These are phyloP conservation scores for Podosphaera xanthii DNA, from an alignment of 2,329 filamentous ascomycete genomes.

Conservation along the genomic window DNA sequence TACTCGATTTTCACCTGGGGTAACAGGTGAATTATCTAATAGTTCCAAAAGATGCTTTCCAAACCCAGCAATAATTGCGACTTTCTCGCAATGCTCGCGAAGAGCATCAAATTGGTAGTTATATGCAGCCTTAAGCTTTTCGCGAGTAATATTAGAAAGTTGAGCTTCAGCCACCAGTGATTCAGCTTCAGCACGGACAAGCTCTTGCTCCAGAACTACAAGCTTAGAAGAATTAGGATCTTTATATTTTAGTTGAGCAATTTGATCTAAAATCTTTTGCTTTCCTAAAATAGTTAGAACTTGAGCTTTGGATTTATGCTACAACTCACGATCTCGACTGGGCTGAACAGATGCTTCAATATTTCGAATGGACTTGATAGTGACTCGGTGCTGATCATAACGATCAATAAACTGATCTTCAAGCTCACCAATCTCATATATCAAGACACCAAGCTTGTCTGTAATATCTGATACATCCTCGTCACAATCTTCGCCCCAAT, in stretches of 20 bases:
- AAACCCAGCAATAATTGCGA: slow-evolving; percentile 91
- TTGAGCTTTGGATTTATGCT: neutral
- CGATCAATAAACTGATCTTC: slow-evolving; percentile 95
- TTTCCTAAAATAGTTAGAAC: slow-evolving; percentile 39
- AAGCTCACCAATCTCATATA: slow-evolving; percentile 83
- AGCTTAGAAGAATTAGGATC: slow-evolving; percentile 96
- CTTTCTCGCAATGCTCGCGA: slow-evolving; percentile 92
- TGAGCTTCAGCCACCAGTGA: slow-evolving; percentile 97
- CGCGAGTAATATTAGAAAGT: slow-evolving; percentile 95
- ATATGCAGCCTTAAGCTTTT: slow-evolving; percentile 97
- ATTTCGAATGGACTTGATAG: slow-evolving; percentile 97
- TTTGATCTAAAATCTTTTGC: slow-evolving; percentile 97
- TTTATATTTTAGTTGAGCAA: slow-evolving; percentile 98
- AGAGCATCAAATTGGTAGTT: slow-evolving; percentile 96
- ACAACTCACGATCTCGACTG: slow-evolving; percentile 67
- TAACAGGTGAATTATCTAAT: slow-evolving; percentile 89
- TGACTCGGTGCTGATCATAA: slow-evolving; percentile 97
- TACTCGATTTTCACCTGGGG: slow-evolving; percentile 82
- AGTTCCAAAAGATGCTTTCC: slow-evolving; percentile 96
- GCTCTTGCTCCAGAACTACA: slow-evolving; percentile 91
- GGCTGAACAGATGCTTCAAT: slow-evolving; percentile 97
- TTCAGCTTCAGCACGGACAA: slow-evolving; percentile 93
- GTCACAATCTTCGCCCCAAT: slow-evolving; percentile 90
- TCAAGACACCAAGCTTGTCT: slow-evolving; percentile 90
- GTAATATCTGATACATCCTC: slow-evolving; percentile 98